Evolutionary conservation across 768 basidiomycete genomes (phyloP).

Genomic region (Termitomyces sp.): DNA sequence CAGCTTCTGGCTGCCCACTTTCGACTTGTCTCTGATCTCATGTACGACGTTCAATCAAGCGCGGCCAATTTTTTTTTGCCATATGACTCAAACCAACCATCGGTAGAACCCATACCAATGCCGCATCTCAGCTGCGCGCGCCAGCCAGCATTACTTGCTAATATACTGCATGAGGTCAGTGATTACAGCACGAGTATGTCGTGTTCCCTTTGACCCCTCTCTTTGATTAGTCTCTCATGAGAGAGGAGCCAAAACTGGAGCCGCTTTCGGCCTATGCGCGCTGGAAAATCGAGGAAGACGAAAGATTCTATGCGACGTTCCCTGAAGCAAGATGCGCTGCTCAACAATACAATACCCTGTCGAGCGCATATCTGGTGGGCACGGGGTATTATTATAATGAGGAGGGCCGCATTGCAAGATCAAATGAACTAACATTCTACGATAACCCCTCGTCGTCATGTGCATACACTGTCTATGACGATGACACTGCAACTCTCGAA

Average conservation of each 20-base stretch:
- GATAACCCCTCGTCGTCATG: background rate
- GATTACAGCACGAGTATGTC: background rate
- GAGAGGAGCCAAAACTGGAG: slow-evolving; percentile 4
- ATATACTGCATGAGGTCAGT: slow-evolving; percentile 5
- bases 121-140: background rate
- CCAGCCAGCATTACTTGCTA: slow-evolving; percentile 1
- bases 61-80: background rate
- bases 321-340: slow-evolving; percentile 25
- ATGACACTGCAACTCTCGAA: background rate
- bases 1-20: slow-evolving; percentile 7
- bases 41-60: slow-evolving; percentile 5
- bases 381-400: slow-evolving; percentile 11
- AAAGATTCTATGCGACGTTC: slow-evolving; percentile 32
- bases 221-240: slow-evolving; percentile 8
- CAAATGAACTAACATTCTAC: background rate
- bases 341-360: slow-evolving; percentile 10
- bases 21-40: background rate
- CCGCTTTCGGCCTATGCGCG: slow-evolving; percentile 23
- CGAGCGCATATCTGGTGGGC: slow-evolving; percentile 9
- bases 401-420: slow-evolving; percentile 2
- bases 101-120: background rate
- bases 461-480: background rate
- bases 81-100: background rate
- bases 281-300: slow-evolving; percentile 31
- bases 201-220: background rate